These are phyloP conservation scores for Themeda triandra DNA, from an alignment of 176 grass and related monocot genomes.

Conservation along the genomic window DNA sequence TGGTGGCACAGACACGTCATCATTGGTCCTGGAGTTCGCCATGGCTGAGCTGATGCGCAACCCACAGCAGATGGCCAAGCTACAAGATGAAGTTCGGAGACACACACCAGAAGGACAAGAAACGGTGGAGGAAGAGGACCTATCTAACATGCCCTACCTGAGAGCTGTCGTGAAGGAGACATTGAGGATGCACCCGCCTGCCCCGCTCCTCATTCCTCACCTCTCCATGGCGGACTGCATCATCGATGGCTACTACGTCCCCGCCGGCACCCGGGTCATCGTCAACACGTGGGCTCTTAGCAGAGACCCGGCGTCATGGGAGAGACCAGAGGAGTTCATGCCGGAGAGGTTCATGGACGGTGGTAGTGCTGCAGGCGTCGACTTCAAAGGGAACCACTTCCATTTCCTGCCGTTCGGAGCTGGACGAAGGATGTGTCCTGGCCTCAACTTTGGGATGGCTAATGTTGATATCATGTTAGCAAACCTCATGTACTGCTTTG, in stretches of 20 bases:
- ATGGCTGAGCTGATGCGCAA: neutral
- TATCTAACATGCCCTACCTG: neutral
- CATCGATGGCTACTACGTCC: conserved; percentile 27
- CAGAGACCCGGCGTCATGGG: neutral
- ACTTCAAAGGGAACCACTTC: conserved; percentile 23
- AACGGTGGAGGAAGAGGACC: conserved; percentile 27
- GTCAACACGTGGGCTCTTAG: conserved; percentile 32
- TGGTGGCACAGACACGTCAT: conserved; percentile 45
- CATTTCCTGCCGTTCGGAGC: conserved; percentile 8
- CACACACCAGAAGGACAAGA: neutral
- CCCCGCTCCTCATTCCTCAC: conserved; percentile 31
- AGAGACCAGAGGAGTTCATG: neutral
- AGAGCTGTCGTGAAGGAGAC: conserved; percentile 36
- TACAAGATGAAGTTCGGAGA: conserved; percentile 28
- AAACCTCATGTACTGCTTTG: conserved; percentile 40
- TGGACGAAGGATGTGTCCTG: conserved; percentile 44
- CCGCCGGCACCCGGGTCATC: conserved; percentile 25
- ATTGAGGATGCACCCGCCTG: conserved; percentile 33
- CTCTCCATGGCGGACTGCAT: conserved; percentile 17
- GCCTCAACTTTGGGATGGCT: conserved; percentile 38
- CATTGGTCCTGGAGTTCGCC: conserved; percentile 34
- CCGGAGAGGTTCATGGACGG: conserved; percentile 28
- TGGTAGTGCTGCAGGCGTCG: neutral
- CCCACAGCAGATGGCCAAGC: conserved; percentile 25
- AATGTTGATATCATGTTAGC: conserved; percentile 45